phyloP scores from a whole-genome alignment of 768 basidiomycete species.

The Symmetrospora coprosmae region DNA sequence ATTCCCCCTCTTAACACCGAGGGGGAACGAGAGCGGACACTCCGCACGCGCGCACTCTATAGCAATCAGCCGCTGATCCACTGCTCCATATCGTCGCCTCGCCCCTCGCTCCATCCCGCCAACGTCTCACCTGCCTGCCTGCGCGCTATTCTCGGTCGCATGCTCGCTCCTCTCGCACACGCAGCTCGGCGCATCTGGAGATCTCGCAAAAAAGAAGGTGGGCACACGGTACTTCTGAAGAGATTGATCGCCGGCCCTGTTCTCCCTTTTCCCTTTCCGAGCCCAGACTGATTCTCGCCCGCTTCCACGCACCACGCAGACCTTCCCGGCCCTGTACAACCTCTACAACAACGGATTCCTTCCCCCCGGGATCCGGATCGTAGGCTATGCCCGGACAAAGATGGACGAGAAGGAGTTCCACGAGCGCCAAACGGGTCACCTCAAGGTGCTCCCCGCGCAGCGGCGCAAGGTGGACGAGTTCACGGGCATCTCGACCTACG shows the following conservation, averaged over 20 bases:
- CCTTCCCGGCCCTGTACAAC: slow-evolving; percentile 84
- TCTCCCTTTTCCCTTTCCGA: not conserved
- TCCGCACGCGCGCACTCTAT: no score
- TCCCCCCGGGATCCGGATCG: slow-evolving; percentile 69
- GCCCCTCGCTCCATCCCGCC: not conserved
- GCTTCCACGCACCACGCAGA: no score
- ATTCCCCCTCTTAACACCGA: no score
- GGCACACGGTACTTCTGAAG: slow-evolving; percentile 1
- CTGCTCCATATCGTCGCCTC: not conserved
- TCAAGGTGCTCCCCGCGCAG: slow-evolving; percentile 56
- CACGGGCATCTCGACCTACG: slow-evolving; percentile 63
- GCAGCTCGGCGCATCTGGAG: slow-evolving; percentile 90
- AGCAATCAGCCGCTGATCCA: no score
- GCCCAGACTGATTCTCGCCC: not conserved
- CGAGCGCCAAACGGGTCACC: slow-evolving; percentile 66
- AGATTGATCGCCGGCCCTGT: not conserved
- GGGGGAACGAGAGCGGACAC: no score
- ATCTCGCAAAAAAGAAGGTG: slow-evolving; percentile 98
- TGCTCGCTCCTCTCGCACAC: slow-evolving; percentile 50
- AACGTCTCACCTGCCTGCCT: not conserved
- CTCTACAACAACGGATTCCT: slow-evolving; percentile 68
- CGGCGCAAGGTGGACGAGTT: slow-evolving; percentile 62
- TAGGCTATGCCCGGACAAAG: slow-evolving; percentile 93
- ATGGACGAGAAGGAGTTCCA: slow-evolving; percentile 75
- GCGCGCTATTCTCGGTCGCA: not conserved